phyloP scores from a whole-genome alignment of 306 rosid species.

The Castanea sativa region DNA sequence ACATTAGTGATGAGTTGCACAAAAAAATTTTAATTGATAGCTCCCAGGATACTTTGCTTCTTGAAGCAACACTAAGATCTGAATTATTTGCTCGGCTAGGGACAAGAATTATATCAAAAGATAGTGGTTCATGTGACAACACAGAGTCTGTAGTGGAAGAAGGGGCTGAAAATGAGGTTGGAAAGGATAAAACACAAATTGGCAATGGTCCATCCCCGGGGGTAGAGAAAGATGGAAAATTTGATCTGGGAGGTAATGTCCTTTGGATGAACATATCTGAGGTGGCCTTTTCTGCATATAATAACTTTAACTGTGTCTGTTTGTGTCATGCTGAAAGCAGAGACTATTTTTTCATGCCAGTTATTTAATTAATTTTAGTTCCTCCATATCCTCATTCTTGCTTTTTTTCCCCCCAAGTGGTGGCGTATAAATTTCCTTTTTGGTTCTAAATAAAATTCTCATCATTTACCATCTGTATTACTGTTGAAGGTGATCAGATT shows the following conservation, averaged over 20 bases:
- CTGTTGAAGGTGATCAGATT: neutral
- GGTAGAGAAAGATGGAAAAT: slow-evolving; percentile 29
- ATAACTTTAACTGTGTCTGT: neutral
- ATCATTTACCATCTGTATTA: neutral
- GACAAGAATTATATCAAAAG: slow-evolving; percentile 39
- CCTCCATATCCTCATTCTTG: neutral
- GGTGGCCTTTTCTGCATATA: neutral
- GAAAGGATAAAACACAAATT: slow-evolving; percentile 35
- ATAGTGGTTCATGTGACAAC: slow-evolving; percentile 32
- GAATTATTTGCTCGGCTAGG: slow-evolving; percentile 71
- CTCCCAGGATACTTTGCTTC: slow-evolving; percentile 68
- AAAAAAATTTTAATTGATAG: slow-evolving; percentile 25
- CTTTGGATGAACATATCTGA: slow-evolving; percentile 1
- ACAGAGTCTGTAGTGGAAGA: slow-evolving; percentile 41
- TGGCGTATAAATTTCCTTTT: neutral
- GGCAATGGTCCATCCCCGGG: slow-evolving; percentile 21
- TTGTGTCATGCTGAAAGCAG: neutral
- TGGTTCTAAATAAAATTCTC: neutral
- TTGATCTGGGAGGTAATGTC: slow-evolving; percentile 45
- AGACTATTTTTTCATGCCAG: neutral
- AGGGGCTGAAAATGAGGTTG: slow-evolving; percentile 53
- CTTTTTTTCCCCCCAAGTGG: neutral
- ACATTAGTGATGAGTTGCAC: slow-evolving; percentile 35
- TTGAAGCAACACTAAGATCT: slow-evolving; percentile 82
- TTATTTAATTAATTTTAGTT: neutral